phyloP scores from a whole-genome alignment of 108 stramenopile species.

The Nannochloropsis gaditana region DNA sequence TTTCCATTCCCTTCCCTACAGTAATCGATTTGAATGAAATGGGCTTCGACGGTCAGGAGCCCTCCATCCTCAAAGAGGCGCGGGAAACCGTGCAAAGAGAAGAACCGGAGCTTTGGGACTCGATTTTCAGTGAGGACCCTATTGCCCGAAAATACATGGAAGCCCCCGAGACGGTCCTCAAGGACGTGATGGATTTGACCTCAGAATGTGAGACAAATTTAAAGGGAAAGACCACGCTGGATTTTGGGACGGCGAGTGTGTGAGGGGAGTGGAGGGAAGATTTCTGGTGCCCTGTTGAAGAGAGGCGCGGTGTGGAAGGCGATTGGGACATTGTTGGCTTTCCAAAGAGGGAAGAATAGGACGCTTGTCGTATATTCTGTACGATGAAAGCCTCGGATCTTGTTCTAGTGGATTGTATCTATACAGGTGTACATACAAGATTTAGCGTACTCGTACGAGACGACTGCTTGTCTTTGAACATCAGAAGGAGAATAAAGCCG shows the following conservation, averaged over 20 bases:
- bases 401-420: too few relatives aligned
- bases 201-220: not conserved
- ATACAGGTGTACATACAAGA: not conserved
- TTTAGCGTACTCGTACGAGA: too few relatives aligned
- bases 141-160: not conserved
- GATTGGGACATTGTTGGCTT: too few relatives aligned
- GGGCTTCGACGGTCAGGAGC: not conserved
- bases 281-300: too few relatives aligned
- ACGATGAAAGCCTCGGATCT: too few relatives aligned
- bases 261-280: not conserved
- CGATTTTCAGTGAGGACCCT: not conserved
- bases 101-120: not conserved
- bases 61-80: not conserved
- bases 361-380: too few relatives aligned
- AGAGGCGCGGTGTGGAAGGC: too few relatives aligned
- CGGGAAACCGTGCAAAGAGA: not conserved
- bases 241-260: not conserved
- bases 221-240: not conserved
- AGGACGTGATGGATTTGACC: not conserved
- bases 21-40: not conserved
- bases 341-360: too few relatives aligned
- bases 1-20: not conserved
- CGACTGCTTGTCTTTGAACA: too few relatives aligned
- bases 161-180: not conserved
- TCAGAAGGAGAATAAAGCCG: too few relatives aligned